These are phyloP conservation scores for Pythium brassicae DNA, from an alignment of 352 stramenopile genomes.

Conservation along the genomic window DNA sequence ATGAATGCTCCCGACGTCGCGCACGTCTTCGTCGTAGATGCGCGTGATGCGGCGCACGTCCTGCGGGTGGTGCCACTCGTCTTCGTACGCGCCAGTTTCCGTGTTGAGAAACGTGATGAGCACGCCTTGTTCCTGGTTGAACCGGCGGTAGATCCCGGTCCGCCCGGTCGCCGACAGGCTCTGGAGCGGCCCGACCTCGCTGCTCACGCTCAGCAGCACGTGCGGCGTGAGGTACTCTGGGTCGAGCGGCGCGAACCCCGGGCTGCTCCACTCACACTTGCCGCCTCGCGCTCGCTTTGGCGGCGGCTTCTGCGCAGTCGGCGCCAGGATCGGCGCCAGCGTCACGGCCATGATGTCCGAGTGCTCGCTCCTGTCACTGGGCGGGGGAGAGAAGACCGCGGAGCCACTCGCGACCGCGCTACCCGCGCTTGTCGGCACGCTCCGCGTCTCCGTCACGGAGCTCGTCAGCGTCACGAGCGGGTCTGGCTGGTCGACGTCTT, in stretches of 20 bases:
- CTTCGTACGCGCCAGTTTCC: slow-evolving; percentile 81
- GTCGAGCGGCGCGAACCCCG: slow-evolving; percentile 62
- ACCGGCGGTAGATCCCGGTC: slow-evolving; percentile 65
- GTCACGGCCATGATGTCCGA: slow-evolving; percentile 75
- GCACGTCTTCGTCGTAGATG: slow-evolving; percentile 76
- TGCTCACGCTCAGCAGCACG: slow-evolving; percentile 77
- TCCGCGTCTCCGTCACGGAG: neutral
- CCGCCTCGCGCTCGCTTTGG: slow-evolving; percentile 8
- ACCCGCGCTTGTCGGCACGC: slow-evolving; percentile 4
- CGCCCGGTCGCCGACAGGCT: slow-evolving; percentile 56
- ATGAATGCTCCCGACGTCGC: slow-evolving; percentile 70
- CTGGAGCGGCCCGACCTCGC: slow-evolving; percentile 61
- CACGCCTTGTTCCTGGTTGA: slow-evolving; percentile 53
- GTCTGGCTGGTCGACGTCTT: slow-evolving; percentile 76
- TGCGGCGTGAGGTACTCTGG: slow-evolving; percentile 67
- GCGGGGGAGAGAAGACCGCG: slow-evolving; percentile 8
- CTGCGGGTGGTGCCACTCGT: slow-evolving; percentile 72
- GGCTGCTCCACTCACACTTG: slow-evolving; percentile 19
- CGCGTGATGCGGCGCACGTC: slow-evolving; percentile 73
- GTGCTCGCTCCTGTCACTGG: slow-evolving; percentile 25
- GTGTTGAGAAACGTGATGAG: slow-evolving; percentile 83
- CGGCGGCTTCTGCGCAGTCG: slow-evolving; percentile 22
- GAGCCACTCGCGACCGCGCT: neutral
- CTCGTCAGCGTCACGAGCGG: slow-evolving; percentile 39
- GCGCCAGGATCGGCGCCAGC: slow-evolving; percentile 70